Evolutionary conservation across 2,329 filamentous ascomycete genomes (phyloP), one percentile per base, ranked within the genome.

Genomic region (Calonectria pseudoturangicola): DNA sequence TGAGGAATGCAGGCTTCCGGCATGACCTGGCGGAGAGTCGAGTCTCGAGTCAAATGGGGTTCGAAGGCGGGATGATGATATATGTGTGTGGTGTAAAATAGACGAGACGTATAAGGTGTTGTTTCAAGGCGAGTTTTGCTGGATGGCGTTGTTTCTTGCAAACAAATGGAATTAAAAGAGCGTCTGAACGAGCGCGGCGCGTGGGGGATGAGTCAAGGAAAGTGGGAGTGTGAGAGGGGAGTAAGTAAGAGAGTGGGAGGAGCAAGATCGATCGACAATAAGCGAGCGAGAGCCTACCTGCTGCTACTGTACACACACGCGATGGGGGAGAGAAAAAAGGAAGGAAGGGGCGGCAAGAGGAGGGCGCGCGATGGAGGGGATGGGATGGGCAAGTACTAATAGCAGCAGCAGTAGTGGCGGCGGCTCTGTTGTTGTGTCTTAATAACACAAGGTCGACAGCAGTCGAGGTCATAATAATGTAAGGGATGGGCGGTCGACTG

Each of bases 1-100:
- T 51, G 73, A 51, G 73, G 78, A 75, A 78, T 80, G 76, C 66
- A 70, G 70, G 64, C 51, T 78, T 64, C 66, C 70, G 71, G 69
- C 64, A 33, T 73, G 66, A 65, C 58, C 67, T 74, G 33, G 71
- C 72, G 64, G 68, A 69, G 28, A 21, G 68, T 70, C 68, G 21
- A 21, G 30, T 33, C 30, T 74, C 71, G 67, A 65, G 67, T 77
- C 73, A 66, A 58, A 60, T 36, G 36, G 33, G 21, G 21, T 39
- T 68, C 66, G n/a, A 27, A 39, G 48, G 50, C 30, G 47, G 33
- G 43, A 33, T 63, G 36, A 47, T 21, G 21, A 21, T 21, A 21
- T 21, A 21, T 63, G 47, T 63, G 47, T 43, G 25, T 43, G 41
- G 45, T 30, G 58, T 43, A 43, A 18, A 41, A 39, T 45, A 18